A percentile compares a stretch with the other conserved stretches of the same genome.
Conservation (phyloP, 257 asterid species). For the Paulownia fortunei region DNA sequence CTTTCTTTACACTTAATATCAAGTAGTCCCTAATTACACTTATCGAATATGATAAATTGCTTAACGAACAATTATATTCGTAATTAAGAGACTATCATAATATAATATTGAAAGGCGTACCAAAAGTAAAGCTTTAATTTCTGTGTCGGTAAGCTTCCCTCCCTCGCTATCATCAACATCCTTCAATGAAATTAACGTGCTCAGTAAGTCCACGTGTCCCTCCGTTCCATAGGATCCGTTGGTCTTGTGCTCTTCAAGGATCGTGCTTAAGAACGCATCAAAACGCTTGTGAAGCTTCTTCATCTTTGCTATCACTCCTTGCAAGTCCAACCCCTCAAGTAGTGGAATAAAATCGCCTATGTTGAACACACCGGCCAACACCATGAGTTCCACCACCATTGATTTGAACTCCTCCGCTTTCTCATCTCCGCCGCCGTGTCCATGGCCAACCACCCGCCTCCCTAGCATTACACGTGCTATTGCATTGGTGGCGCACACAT, state of each 20-base stretch:
- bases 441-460: slow-evolving; percentile 66
- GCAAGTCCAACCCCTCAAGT: slow-evolving; percentile 74
- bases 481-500: slow-evolving; percentile 76
- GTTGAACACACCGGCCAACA: slow-evolving; percentile 78
- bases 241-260: slow-evolving; percentile 65
- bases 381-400: slow-evolving; percentile 89
- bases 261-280: slow-evolving; percentile 59
- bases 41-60: too few species aligned
- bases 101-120: slow-evolving; percentile 47
- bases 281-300: slow-evolving; percentile 82
- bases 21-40: too few species aligned
- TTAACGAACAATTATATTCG: too few species aligned
- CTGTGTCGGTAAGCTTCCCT: slow-evolving; percentile 64
- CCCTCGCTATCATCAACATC: slow-evolving; percentile 52
- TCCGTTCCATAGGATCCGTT: background rate
- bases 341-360: slow-evolving; percentile 86
- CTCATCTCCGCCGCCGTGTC: slow-evolving; percentile 53
- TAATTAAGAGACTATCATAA: too few species aligned
- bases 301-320: slow-evolving; percentile 75
- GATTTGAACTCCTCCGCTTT: slow-evolving; percentile 83
- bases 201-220: slow-evolving; percentile 52
- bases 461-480: slow-evolving; percentile 79
- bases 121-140: slow-evolving; percentile 89
- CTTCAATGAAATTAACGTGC: slow-evolving; percentile 56
- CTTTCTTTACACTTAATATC: too few species aligned